Base-by-base conservation (phyloP, 2,329 filamentous ascomycete genomes). In the Cladobotryum protrusum region DNA sequence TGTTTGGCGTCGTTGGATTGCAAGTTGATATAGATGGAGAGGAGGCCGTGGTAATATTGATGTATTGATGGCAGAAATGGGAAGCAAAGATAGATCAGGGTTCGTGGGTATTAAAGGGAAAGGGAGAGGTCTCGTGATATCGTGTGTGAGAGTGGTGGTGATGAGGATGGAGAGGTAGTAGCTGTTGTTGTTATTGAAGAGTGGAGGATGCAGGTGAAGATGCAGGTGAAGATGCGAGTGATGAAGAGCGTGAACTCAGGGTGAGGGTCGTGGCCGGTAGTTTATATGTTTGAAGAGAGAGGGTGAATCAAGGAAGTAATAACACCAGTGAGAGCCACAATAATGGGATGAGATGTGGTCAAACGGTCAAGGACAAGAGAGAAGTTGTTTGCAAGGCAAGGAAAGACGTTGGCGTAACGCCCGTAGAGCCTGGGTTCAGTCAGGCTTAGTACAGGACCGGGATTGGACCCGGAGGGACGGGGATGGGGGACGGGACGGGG, bases 371-470 rank as follows among this genome's bases (percentile, higher is more conserved):
- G 15, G 17, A n/a, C n/a, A n/a, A n/a, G 34, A 5, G 33, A 33
- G 45, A 11, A 19, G 35, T 13, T 47, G 50, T 52, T 52, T 52
- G 50, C 19, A 47, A 37, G 9, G 37, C 24, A 13, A 47, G 40
- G 29, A 35, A 20, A 45, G 24, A 34, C 9, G n/a, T 29, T 8
- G 24, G 7, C 24, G 24, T 29, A 29, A 29, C 24, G 24, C 24
- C 24, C 24, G 24, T 29, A 29, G 24, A 9, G 11, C 11, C 6
- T 8, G 24, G 11, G 24, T 29, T 9, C 24, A 29, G 24, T 29
- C 24, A 29, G 24, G 24, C 24, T 29, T 29, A 24, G 18, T 14
- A 17, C 15, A 42, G 24, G 14, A 33, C 41, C 48, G 41, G 45
- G 40, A 36, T 45, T 17, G 35, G 12, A n/a, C n/a, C n/a, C n/a